Evolutionary conservation across 2,329 filamentous ascomycete species (phyloP).

Genomic region (Talaromyces sp.): DNA sequence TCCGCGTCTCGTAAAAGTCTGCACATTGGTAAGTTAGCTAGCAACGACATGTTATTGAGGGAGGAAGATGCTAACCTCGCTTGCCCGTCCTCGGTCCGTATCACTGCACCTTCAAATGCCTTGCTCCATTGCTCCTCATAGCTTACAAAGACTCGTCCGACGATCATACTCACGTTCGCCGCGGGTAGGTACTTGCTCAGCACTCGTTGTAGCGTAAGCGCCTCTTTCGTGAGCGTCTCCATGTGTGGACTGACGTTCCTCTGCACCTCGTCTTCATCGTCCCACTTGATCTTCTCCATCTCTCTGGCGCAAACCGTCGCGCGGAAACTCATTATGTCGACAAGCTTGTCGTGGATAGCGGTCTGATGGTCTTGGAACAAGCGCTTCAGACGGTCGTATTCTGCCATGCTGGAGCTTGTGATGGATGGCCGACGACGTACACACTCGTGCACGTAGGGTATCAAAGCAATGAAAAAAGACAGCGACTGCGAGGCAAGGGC

Average conservation of each 20-base stretch:
- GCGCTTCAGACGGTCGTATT: conserved; percentile 81
- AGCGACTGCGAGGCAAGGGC: conserved; percentile 85
- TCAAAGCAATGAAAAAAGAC: conserved; percentile 76
- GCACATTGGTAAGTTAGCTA: neutral
- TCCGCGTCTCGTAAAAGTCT: conserved; percentile 65
- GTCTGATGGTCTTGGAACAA: conserved; percentile 83
- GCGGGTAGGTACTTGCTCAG: conserved; percentile 76
- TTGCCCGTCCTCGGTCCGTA: conserved; percentile 62
- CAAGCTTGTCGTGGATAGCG: conserved; percentile 83
- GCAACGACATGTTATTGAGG: neutral
- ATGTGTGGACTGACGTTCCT: conserved; percentile 63
- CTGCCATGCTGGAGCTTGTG: conserved; percentile 58
- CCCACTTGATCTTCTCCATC: conserved; percentile 69
- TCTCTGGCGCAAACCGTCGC: conserved; percentile 67
- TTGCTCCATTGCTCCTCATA: conserved; percentile 74
- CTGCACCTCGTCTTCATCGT: conserved; percentile 45
- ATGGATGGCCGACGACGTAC: conserved; percentile 63
- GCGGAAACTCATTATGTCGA: conserved; percentile 82
- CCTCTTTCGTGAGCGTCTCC: conserved; percentile 82
- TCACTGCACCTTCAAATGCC: conserved; percentile 58
- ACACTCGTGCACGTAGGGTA: conserved; percentile 88
- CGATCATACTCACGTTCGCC: conserved; percentile 70
- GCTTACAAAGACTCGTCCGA: conserved; percentile 74
- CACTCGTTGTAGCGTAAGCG: conserved; percentile 74
- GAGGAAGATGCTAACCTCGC: conserved; percentile 53